Conservation (phyloP, 2,329 filamentous ascomycete species). For the Alternaria gansuensis region DNA sequence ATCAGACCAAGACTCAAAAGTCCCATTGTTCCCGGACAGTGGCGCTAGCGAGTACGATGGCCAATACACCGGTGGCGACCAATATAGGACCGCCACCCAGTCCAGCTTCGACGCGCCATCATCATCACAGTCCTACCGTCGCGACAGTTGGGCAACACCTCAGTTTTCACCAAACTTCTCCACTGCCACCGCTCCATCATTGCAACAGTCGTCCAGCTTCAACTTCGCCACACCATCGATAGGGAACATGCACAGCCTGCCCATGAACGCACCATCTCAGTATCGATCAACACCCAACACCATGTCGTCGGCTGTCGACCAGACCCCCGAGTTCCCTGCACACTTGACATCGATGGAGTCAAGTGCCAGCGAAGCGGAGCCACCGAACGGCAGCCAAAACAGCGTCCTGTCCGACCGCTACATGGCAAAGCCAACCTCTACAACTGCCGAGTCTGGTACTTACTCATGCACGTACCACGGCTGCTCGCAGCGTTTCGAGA, state of each 20-base stretch:
- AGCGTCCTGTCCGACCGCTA: constrained; percentile 45
- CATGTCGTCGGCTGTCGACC: constrained; percentile 49
- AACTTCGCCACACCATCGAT: constrained; percentile 58
- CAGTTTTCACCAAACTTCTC: constrained; percentile 49
- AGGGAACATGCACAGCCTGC: constrained; percentile 45
- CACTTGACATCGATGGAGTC: constrained; percentile 70
- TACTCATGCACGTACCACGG: constrained; percentile 97
- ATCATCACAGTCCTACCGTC: constrained; percentile 46
- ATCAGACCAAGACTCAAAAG: constrained; percentile 71
- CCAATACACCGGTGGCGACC: constrained; percentile 56
- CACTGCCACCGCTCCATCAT: constrained; percentile 41
- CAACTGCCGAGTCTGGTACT: constrained; percentile 80
- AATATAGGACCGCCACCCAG: constrained; percentile 50
- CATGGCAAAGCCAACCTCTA: constrained; percentile 66
- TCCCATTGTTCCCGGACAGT: constrained; percentile 76
- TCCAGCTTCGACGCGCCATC: constrained; percentile 49
- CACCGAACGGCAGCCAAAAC: constrained; percentile 55
- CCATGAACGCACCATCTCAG: constrained; percentile 46
- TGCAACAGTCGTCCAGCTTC: constrained; percentile 52
- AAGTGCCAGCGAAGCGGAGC: constrained; percentile 63
- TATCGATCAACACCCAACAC: constrained; percentile 45
- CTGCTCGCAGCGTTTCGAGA: constrained; percentile 87
- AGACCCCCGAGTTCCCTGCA: constrained; percentile 67
- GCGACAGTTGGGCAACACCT: constrained; percentile 49
- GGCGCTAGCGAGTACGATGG: constrained; percentile 62